phyloP scores from a whole-genome alignment of 805 yeast species.

The Yarrowia sp. region DNA sequence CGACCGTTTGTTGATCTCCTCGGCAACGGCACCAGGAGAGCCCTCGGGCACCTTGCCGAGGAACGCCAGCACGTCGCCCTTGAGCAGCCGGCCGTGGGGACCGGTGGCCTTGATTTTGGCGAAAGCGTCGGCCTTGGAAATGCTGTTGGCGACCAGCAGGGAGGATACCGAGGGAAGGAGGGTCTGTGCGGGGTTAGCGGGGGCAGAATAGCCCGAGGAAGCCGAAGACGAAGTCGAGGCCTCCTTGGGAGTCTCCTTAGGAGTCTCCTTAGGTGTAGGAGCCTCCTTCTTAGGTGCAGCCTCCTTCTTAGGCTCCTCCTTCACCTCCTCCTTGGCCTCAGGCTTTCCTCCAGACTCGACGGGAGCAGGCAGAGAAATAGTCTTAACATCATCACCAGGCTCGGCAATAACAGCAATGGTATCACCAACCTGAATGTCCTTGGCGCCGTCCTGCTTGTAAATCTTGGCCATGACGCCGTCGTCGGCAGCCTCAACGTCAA shows the following conservation, averaged over 20 bases:
- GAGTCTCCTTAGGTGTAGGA: slow-evolving; percentile 25
- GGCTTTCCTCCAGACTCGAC: slow-evolving; percentile 31
- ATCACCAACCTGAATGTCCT: slow-evolving; percentile 76
- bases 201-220: slow-evolving; percentile 30
- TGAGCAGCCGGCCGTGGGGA: slow-evolving; percentile 78
- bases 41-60: slow-evolving; percentile 66
- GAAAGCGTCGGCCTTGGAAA: slow-evolving; percentile 68
- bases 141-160: slow-evolving; percentile 56
- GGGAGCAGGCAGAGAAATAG: slow-evolving; percentile 53
- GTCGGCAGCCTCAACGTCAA: slow-evolving; percentile 95
- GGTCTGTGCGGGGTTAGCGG: slow-evolving; percentile 64
- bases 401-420: slow-evolving; percentile 90
- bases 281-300: slow-evolving; percentile 25
- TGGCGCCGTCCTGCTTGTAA: slow-evolving; percentile 62
- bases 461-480: slow-evolving; percentile 88
- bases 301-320: slow-evolving; percentile 23
- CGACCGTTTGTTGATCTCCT: slow-evolving; percentile 50
- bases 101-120: slow-evolving; percentile 78
- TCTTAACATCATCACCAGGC: slow-evolving; percentile 72
- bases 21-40: slow-evolving; percentile 51
- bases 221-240: slow-evolving; percentile 17
- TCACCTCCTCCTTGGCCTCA: slow-evolving; percentile 25
- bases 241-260: slow-evolving; percentile 19
- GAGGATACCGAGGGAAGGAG: slow-evolving; percentile 76
- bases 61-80: slow-evolving; percentile 87